Evolutionary conservation across 441 rosid species (phyloP).

Genomic region (Populus trichocarpa): DNA sequence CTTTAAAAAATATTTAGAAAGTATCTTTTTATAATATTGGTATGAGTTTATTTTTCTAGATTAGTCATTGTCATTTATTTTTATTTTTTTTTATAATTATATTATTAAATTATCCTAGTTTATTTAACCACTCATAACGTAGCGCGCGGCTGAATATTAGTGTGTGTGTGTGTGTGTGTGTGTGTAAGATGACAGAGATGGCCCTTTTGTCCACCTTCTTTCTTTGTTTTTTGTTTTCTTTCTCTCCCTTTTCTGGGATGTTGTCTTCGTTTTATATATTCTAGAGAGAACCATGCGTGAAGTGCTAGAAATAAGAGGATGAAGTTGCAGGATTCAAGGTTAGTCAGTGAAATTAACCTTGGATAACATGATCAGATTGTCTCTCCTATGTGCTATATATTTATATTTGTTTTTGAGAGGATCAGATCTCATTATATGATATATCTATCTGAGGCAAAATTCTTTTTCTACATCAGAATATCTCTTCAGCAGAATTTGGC

Average conservation of each 20-base stretch:
- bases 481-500: not conserved
- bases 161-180: no score
- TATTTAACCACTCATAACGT: no score
- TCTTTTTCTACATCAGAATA: not conserved
- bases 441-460: not conserved
- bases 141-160: no score
- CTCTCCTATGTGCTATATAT: not conserved
- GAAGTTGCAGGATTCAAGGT: not conserved
- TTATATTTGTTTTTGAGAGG: not conserved
- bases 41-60: no score
- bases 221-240: not conserved
- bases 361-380: not conserved
- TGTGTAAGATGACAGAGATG: no score
- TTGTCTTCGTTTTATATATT: not conserved
- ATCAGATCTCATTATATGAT: not conserved
- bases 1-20: no score
- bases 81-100: no score
- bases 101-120: no score
- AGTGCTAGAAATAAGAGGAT: not conserved
- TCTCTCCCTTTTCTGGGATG: not conserved
- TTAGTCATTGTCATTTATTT: no score
- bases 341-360: not conserved
- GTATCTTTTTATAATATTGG: no score
- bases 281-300: not conserved
- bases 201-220: not conserved